Evolutionary conservation across 305 asterid genomes (phyloP), one percentile per base, ranked within the genome.

Genomic region (Lippia alba): DNA sequence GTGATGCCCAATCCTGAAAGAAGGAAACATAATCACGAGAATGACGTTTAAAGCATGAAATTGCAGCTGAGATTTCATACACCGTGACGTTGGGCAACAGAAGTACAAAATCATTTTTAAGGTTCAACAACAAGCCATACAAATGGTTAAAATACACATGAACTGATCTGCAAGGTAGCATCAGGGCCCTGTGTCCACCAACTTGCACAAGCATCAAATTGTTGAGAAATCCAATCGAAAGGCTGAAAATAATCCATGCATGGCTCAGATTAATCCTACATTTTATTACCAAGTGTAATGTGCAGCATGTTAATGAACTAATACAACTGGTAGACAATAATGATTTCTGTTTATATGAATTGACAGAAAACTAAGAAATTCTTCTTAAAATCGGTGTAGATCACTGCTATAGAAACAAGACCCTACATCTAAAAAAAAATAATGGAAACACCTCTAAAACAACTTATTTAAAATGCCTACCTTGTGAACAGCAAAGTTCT

Each of bases 161-260:
- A 69, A 73, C 80, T 72, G 77, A 79, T 98, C 97, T 94, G 99
- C 86, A 94, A 76, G 72, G 67, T 82, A 72, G 84, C 81, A 89
- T 92, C 91, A 74, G 98, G 99, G 64, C 99, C 99, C 70, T 94
- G 99, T 6, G 99, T 94, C 98, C 99, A 94, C 98, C 99, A 94
- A 85, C 99, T 94, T 64, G 99, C 97, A 86, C 97, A 92, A 65
- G 91, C 99, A 89, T 94, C 98, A 82, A 94, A 94, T 79, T 85
- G 91, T 79, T 90, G 91, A 84, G 87, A 82, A 50, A 92, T 87
- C 75, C 67, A 76, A 79, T 77, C 79, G 41, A 14, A 64, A 74
- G 74, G 59, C 86, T 84, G 80, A 76, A 76, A 85, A 80, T 77
- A 76, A 68, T 70, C 12, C 32, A 82, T 19, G 69, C 30, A 61